Percentiles rank a stretch among this genome's conserved stretches.
These are phyloP conservation scores for Cyberlindnera lachancei DNA, from an alignment of 805 yeast genomes.

Conservation along the genomic window DNA sequence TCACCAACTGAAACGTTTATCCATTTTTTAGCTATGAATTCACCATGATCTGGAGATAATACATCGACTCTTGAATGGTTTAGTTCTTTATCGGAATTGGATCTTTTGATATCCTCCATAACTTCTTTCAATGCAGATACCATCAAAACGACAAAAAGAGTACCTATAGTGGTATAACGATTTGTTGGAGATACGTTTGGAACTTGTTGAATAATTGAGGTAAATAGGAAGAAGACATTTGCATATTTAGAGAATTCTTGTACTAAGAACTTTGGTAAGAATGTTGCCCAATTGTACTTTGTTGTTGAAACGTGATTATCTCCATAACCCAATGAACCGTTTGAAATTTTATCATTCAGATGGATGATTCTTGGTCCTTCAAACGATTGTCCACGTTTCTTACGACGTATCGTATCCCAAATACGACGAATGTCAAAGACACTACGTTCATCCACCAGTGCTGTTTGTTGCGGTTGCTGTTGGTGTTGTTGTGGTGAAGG, in stretches of 20 bases:
- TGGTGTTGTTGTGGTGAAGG: slow-evolving; percentile 15
- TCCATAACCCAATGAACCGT: slow-evolving; percentile 47
- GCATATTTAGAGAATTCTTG: slow-evolving; percentile 98
- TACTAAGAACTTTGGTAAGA: slow-evolving; percentile 86
- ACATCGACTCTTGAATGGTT: slow-evolving; percentile 73
- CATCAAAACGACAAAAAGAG: slow-evolving; percentile 71
- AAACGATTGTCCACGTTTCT: slow-evolving; percentile 5
- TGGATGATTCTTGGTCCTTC: slow-evolving; percentile 59
- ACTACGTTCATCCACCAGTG: slow-evolving; percentile 26
- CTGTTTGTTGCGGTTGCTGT: slow-evolving; percentile 10
- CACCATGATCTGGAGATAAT: slow-evolving; percentile 45
- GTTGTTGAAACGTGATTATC: slow-evolving; percentile 92
- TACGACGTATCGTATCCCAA: slow-evolving; percentile 30
- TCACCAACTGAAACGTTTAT: slow-evolving; percentile 87
- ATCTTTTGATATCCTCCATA: slow-evolving; percentile 85
- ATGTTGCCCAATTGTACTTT: slow-evolving; percentile 88
- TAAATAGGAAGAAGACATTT: slow-evolving; percentile 84
- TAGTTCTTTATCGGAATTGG: slow-evolving; percentile 79
- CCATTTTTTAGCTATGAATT: slow-evolving; percentile 69
- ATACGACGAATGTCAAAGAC: slow-evolving; percentile 31
- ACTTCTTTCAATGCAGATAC: slow-evolving; percentile 92
- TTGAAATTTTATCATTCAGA: slow-evolving; percentile 55
- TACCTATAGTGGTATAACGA: slow-evolving; percentile 90
- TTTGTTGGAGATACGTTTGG: slow-evolving; percentile 96
- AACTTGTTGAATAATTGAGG: slow-evolving; percentile 92